phyloP scores from a whole-genome alignment of 257 asterid genomes.

The Solanum chmielewskii region DNA sequence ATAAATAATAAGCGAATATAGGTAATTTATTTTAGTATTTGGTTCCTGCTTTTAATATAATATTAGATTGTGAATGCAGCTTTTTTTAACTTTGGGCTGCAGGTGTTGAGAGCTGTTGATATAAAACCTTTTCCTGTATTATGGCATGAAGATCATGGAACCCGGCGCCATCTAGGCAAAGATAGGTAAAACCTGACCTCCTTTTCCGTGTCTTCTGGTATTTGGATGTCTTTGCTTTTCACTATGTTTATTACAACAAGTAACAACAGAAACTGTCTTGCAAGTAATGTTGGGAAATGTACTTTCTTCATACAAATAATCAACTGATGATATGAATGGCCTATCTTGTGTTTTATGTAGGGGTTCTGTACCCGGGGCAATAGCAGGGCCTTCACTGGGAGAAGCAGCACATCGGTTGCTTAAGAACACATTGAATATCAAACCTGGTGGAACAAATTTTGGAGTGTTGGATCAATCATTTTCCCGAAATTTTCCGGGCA shows the following conservation, averaged over 20 bases:
- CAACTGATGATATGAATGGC: not conserved
- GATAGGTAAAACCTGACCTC: constrained; percentile 40
- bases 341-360: constrained; percentile 27
- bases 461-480: constrained; percentile 22
- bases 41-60: not conserved
- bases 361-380: constrained; percentile 68
- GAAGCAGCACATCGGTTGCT: constrained; percentile 93
- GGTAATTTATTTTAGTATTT: not conserved
- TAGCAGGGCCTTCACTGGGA: constrained; percentile 74
- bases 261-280: not conserved
- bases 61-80: not conserved
- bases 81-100: constrained; percentile 13
- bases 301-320: not conserved
- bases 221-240: not conserved
- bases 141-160: constrained; percentile 89
- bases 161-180: constrained; percentile 46
- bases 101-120: constrained; percentile 57
- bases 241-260: not conserved
- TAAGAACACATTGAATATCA: constrained; percentile 55
- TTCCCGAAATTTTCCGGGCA: constrained; percentile 23
- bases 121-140: constrained; percentile 61
- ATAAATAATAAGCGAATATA: not conserved
- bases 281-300: not conserved
- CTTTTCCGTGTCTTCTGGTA: not conserved
- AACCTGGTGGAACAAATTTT: constrained; percentile 9